Conservation (phyloP, 2,329 filamentous ascomycete genomes). For the Orbilia javanica region DNA sequence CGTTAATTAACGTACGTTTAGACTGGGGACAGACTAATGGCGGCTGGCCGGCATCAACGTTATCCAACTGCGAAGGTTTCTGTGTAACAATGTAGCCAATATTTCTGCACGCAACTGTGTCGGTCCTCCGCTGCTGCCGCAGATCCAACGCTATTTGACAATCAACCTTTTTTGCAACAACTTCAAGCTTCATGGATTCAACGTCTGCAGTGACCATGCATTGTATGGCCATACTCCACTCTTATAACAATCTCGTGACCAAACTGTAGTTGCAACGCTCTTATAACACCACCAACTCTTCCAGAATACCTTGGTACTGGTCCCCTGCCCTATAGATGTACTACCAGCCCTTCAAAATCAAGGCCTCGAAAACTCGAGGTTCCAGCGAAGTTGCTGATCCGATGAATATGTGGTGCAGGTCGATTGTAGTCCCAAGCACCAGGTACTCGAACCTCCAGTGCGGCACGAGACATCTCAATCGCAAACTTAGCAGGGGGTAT, state of each 20-base stretch:
- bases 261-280: no score
- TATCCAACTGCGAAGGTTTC: neutral
- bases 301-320: no score
- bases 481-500: neutral
- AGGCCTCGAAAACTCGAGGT: neutral
- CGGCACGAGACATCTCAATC: neutral
- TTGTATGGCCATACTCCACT: neutral
- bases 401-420: neutral
- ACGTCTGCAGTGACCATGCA: no score
- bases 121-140: neutral
- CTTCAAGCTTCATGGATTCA: no score
- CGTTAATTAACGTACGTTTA: no score
- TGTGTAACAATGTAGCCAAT: slow-evolving; percentile 15
- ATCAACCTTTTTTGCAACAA: no score
- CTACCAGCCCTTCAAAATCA: neutral
- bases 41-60: no score
- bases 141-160: neutral
- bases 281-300: no score
- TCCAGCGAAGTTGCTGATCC: neutral
- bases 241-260: no score
- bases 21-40: no score
- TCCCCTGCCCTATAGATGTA: no score
- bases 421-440: slow-evolving; percentile 1
- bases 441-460: neutral
- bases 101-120: neutral